These are phyloP conservation scores for Musa troglodytarum DNA, from an alignment of 176 grass and related monocot genomes.

Conservation along the genomic window DNA sequence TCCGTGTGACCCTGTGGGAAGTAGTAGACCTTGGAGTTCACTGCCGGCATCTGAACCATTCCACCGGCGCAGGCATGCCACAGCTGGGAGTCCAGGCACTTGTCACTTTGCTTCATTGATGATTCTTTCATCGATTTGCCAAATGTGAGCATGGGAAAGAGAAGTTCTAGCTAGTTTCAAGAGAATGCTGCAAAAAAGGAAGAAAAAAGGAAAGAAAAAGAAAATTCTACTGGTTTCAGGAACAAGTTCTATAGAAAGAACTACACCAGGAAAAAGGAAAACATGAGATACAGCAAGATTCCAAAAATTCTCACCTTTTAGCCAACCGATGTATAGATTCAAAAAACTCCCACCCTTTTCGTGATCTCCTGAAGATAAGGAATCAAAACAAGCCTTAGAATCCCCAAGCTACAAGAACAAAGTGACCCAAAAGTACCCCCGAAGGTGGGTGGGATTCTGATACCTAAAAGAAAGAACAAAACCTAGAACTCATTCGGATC, in stretches of 20 bases:
- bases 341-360: background rate
- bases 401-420: background rate
- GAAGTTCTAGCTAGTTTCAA: background rate
- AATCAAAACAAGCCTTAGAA: background rate
- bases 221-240: background rate
- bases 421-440: background rate
- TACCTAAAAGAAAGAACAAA: background rate
- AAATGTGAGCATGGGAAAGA: conserved; percentile 10
- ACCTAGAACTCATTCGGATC: background rate
- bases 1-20: conserved; percentile 91
- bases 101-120: conserved; percentile 48
- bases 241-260: background rate
- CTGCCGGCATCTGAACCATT: conserved; percentile 71
- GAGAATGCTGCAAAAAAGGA: background rate
- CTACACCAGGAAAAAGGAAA: background rate
- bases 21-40: conserved; percentile 74
- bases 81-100: conserved; percentile 69
- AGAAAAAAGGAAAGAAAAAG: background rate
- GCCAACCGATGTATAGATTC: background rate
- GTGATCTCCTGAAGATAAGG: background rate
- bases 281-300: background rate
- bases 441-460: background rate
- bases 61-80: conserved; percentile 90
- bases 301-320: conserved; percentile 3
- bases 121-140: conserved; percentile 11